Base-by-base conservation (phyloP, 78 protist genomes). In the Dictyostelium intermedium region DNA sequence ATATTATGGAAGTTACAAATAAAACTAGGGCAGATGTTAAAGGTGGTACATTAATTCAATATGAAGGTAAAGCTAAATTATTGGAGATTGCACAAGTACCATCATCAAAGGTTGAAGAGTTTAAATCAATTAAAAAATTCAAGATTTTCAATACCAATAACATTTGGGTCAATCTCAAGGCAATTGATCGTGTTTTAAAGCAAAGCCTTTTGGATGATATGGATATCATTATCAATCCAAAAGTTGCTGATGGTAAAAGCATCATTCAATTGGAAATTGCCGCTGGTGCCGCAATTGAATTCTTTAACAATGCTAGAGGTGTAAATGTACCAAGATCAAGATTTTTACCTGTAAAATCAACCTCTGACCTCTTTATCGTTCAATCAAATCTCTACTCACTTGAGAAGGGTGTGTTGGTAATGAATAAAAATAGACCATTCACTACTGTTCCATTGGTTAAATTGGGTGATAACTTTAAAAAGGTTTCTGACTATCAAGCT, bases 211-310 rank as follows among this genome's bases (percentile, higher is more conserved):
- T 99, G 27, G 92, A 73, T 41, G 77, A 91, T 20, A 84, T 98
- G 92, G 99, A 97, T 47, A 76, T 98, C 80, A 99, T 99, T 85
- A 91, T 83, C 79, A 99, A 99, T 98, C 56, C 87, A 34, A 99
- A 99, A 98, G 78, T 89, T 80, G 96, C 96, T 41, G 93, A 66
- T 53, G 98, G 97, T 45, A 61, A 41, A n/a, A 74, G 74, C 45
- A 98, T 99, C 39, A 66, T 98, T 35, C 99, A 99, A 95, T 97
- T 99, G 43, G 99, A 99, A 91, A 95, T 97, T 60, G 99, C 99
- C 7, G 92, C 92, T 56, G 99, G 99, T 43, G 97, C 99, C 5
- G 99, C 99, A 27, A 98, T 99, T 81, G 87, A 96, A 87, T 50
- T 77, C 91, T 99, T 99, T 85, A 56, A 89, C 30, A 76, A 37